A percentile compares a stretch with the other conserved stretches of the same genome.
phyloP scores from a whole-genome alignment of 345 rosid species.

The Citrus cavaleriei region DNA sequence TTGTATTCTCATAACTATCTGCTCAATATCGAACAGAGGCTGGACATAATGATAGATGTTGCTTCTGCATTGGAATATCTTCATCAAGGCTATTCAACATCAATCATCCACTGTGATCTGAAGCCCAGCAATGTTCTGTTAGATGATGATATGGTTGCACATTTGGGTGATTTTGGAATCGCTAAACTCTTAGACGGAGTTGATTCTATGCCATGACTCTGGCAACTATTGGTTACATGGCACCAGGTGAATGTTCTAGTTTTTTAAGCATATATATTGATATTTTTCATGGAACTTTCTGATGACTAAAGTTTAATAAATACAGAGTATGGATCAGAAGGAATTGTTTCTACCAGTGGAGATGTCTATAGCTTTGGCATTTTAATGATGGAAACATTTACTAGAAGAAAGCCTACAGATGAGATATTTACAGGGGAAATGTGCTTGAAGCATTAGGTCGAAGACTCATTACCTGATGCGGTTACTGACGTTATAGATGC shows the following conservation, averaged over 20 bases:
- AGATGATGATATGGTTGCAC: background rate
- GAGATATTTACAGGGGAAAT: background rate
- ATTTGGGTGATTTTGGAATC: background rate
- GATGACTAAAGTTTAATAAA: background rate
- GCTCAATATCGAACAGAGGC: background rate
- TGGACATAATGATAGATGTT: constrained; percentile 2
- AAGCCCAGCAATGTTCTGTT: background rate
- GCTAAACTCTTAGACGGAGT: background rate
- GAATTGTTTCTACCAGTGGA: constrained; percentile 7
- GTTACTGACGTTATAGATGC: background rate
- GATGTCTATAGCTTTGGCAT: constrained; percentile 19
- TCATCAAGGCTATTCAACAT: background rate
- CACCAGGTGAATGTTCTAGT: background rate
- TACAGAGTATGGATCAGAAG: constrained; percentile 18
- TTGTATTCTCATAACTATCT: background rate
- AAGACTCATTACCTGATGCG: background rate
- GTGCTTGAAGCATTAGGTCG: constrained; percentile 15
- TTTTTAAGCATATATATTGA: background rate
- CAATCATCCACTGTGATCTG: background rate
- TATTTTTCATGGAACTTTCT: background rate
- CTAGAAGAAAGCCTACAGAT: constrained; percentile 11
- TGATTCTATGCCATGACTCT: background rate
- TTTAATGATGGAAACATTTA: constrained; percentile 14
- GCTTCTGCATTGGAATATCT: constrained; percentile 11
- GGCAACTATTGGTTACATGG: background rate